phyloP scores from a whole-genome alignment of 441 rosid species.

The Eruca vesicaria region DNA sequence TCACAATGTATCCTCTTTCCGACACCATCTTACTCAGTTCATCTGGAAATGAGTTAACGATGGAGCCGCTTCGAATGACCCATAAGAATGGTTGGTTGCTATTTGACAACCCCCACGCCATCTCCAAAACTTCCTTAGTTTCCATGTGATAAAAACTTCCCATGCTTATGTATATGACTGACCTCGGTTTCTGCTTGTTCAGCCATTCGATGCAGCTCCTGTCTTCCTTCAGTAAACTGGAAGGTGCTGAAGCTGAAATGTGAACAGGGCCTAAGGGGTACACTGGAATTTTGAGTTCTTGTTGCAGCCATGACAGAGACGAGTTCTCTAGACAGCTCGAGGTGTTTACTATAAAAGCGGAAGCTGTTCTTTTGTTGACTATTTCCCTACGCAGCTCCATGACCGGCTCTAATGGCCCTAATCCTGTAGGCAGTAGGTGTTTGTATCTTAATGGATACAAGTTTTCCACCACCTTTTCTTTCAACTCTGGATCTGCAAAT shows the following conservation, averaged over 20 bases:
- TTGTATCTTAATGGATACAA: neutral
- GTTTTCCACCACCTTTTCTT: slow-evolving; percentile 22
- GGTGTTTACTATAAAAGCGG: slow-evolving; percentile 35
- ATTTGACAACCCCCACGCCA: too few species aligned
- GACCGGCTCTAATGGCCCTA: slow-evolving; percentile 2
- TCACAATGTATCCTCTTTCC: slow-evolving; percentile 39
- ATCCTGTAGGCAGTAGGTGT: neutral
- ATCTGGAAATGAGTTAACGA: slow-evolving; percentile 13
- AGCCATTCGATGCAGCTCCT: slow-evolving; percentile 44
- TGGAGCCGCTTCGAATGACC: slow-evolving; percentile 32
- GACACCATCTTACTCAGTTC: slow-evolving; percentile 21
- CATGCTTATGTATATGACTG: slow-evolving; percentile 46
- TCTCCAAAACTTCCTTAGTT: too few species aligned
- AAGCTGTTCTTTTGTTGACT: slow-evolving; percentile 17
- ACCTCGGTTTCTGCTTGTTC: slow-evolving; percentile 38
- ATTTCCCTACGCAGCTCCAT: neutral
- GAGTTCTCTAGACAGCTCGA: slow-evolving; percentile 33
- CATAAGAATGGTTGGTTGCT: slow-evolving; percentile 41
- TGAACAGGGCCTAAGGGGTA: slow-evolving; percentile 44
- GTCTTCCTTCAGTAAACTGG: slow-evolving; percentile 39
- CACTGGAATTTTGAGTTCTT: slow-evolving; percentile 28
- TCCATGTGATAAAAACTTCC: slow-evolving; percentile 36
- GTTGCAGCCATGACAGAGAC: slow-evolving; percentile 21
- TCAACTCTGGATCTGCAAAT: slow-evolving; percentile 31
- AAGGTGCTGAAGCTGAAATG: slow-evolving; percentile 21